These are phyloP conservation scores for Brassica napus DNA, from an alignment of 345 rosid genomes.

Conservation along the genomic window Da-Ae NC_063451.1:9691001-9691500, in stretches of 20 bases:
- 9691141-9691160: slow-evolving; percentile 96
- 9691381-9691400: neutral
- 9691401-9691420: slow-evolving; percentile 57
- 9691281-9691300: slow-evolving; percentile 76
- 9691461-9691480: slow-evolving; percentile 86
- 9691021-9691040: neutral
- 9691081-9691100: slow-evolving; percentile 75
- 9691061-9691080: neutral
- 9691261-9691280: slow-evolving; percentile 95
- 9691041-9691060: neutral
- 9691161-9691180: neutral
- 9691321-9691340: slow-evolving; percentile 52
- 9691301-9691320: slow-evolving; percentile 95
- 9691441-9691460: slow-evolving; percentile 75
- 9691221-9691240: slow-evolving; percentile 55
- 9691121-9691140: slow-evolving; percentile 93
- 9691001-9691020: slow-evolving; percentile 90
- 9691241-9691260: slow-evolving; percentile 93
- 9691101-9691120: slow-evolving; percentile 97
- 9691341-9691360: neutral
- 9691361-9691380: slow-evolving; percentile 3
- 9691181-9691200: slow-evolving; percentile 6
- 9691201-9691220: neutral
- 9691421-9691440: slow-evolving; percentile 86
- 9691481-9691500: neutral